A percentile compares a stretch with the other conserved stretches of the same genome.
Conservation (phyloP, 2,329 filamentous ascomycete species). For the Coniochaeta sp. region DNA sequence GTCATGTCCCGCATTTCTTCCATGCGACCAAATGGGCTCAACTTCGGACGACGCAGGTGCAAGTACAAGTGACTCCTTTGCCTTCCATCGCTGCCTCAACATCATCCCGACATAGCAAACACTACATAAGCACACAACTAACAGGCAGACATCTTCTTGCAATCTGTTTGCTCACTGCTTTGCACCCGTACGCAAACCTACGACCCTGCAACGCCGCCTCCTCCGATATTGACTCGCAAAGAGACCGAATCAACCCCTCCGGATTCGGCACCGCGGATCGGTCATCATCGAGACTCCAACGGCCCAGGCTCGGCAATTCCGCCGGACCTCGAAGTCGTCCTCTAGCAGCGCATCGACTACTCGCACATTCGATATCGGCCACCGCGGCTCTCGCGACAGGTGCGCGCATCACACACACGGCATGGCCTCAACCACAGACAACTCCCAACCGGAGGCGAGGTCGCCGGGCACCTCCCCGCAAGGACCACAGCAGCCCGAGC, state of each 20-base stretch:
- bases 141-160: not conserved
- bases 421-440: not conserved
- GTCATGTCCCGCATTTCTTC: not conserved
- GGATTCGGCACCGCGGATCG: not conserved
- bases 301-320: not conserved
- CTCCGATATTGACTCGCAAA: too few species aligned
- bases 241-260: not conserved
- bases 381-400: not conserved
- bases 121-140: not conserved
- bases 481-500: conserved; percentile 3
- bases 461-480: conserved; percentile 5
- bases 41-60: not conserved
- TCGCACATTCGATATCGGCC: not conserved
- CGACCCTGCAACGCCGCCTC: too few species aligned
- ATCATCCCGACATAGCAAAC: not conserved
- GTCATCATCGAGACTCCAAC: not conserved
- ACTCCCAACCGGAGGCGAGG: not conserved
- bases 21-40: not conserved
- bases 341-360: not conserved
- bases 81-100: not conserved
- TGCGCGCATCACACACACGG: not conserved
- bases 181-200: not conserved
- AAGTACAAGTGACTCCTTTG: not conserved
- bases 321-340: not conserved
- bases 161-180: too few species aligned